phyloP scores from a whole-genome alignment of 352 stramenopile genomes.

The Pythium coloratum region DNA sequence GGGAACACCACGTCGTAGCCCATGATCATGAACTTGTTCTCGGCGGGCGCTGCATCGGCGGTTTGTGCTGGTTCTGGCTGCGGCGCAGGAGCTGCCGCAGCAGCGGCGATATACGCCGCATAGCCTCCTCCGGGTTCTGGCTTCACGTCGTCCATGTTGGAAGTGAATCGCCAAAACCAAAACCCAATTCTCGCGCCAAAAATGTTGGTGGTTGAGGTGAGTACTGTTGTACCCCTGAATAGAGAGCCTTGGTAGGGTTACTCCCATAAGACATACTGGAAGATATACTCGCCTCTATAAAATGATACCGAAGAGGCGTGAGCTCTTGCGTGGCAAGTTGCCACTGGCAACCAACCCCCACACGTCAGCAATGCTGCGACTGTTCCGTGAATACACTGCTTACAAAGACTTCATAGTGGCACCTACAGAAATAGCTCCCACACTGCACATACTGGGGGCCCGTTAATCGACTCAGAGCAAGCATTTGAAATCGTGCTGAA shows the following conservation, averaged over 20 bases:
- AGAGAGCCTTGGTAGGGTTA: background rate
- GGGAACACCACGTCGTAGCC: conserved; percentile 83
- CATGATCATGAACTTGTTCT: conserved; percentile 69
- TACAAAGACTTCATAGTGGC: too few relatives aligned
- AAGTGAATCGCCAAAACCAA: background rate
- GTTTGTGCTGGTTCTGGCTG: background rate
- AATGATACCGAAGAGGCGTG: too few relatives aligned
- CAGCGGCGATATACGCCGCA: background rate
- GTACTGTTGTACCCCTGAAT: background rate
- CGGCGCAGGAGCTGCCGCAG: background rate
- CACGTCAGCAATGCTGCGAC: too few relatives aligned
- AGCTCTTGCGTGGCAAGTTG: too few relatives aligned
- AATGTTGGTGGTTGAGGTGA: background rate
- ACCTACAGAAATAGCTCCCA: too few relatives aligned
- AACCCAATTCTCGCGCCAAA: conserved; percentile 1
- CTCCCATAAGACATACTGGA: too few relatives aligned
- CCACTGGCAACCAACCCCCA: too few relatives aligned
- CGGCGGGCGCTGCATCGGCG: background rate
- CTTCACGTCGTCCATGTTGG: conserved; percentile 1
- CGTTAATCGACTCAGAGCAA: too few relatives aligned
- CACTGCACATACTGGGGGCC: too few relatives aligned
- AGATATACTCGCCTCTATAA: too few relatives aligned
- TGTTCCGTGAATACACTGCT: too few relatives aligned
- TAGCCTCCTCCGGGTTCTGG: background rate
- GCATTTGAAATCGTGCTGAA: too few relatives aligned